phyloP scores from a whole-genome alignment of 108 stramenopile species.

The Phaeodactylum tricornutum region DNA sequence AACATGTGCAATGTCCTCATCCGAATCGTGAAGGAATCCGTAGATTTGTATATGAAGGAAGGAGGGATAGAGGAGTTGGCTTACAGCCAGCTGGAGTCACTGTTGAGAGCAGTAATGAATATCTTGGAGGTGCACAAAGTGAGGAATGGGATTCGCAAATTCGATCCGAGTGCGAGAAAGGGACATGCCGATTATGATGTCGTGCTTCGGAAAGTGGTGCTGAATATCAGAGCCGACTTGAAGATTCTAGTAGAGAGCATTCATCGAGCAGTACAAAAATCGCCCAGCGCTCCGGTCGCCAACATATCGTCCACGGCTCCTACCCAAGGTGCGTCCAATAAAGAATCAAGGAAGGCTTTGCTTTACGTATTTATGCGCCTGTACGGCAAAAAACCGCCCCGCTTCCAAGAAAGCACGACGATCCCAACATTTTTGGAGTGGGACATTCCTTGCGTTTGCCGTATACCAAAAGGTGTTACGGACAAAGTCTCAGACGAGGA shows the following conservation, averaged over 20 bases:
- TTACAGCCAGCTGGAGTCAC: slow-evolving; percentile 48
- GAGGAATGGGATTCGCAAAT: background rate
- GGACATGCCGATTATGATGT: too few relatives aligned
- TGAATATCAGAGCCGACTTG: too few relatives aligned
- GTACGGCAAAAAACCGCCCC: slow-evolving; percentile 51
- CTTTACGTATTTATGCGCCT: slow-evolving; percentile 54
- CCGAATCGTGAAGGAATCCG: slow-evolving; percentile 40
- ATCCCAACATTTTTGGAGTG: slow-evolving; percentile 80
- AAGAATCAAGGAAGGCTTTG: background rate
- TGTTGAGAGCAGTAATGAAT: slow-evolving; percentile 49
- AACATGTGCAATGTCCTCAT: slow-evolving; percentile 39
- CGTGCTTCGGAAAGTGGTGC: too few relatives aligned
- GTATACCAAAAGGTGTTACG: slow-evolving; percentile 31
- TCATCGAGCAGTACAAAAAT: background rate
- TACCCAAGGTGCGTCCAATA: background rate
- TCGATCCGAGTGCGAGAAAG: background rate
- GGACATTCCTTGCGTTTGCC: slow-evolving; percentile 62
- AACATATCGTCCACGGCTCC: too few relatives aligned
- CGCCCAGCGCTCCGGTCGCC: background rate
- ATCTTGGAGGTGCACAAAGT: too few relatives aligned
- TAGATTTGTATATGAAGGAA: slow-evolving; percentile 41
- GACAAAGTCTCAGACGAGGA: slow-evolving; percentile 3
- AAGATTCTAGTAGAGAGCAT: too few relatives aligned
- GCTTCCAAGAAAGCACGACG: slow-evolving; percentile 77
- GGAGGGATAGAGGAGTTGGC: slow-evolving; percentile 54